phyloP scores from a whole-genome alignment of 2,329 filamentous ascomycete species.

The Aureobasidium sp. region DNA sequence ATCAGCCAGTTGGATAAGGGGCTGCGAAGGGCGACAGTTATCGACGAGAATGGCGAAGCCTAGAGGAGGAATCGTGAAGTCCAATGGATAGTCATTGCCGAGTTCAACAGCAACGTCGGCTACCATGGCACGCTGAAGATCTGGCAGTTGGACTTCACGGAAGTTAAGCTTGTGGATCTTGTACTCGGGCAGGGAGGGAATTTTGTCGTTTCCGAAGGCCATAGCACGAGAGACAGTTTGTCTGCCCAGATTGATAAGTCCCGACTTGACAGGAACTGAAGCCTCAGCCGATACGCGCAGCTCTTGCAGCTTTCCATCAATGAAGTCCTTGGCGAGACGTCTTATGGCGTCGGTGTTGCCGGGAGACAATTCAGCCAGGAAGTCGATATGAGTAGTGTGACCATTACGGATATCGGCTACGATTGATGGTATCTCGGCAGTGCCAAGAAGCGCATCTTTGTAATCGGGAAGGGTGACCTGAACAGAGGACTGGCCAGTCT shows the following conservation, averaged over 20 bases:
- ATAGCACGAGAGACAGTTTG: slow-evolving; percentile 68
- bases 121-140: slow-evolving; percentile 57
- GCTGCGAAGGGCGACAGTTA: slow-evolving; percentile 64
- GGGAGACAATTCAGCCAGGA: slow-evolving; percentile 66
- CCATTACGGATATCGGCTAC: slow-evolving; percentile 70
- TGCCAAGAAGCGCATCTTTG: slow-evolving; percentile 66
- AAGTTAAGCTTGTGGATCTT: slow-evolving; percentile 75
- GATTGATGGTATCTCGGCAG: slow-evolving; percentile 65
- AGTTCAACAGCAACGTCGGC: slow-evolving; percentile 69
- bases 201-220: slow-evolving; percentile 61
- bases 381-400: slow-evolving; percentile 66
- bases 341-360: slow-evolving; percentile 71
- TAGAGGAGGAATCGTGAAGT: slow-evolving; percentile 67
- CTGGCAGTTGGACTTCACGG: slow-evolving; percentile 55
- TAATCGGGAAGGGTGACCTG: slow-evolving; percentile 78
- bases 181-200: slow-evolving; percentile 72
- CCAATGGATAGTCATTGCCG: slow-evolving; percentile 69
- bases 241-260: slow-evolving; percentile 68
- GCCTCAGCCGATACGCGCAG: slow-evolving; percentile 68
- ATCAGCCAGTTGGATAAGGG: slow-evolving; percentile 69
- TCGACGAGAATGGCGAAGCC: slow-evolving; percentile 79
- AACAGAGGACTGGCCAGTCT: slow-evolving; percentile 64
- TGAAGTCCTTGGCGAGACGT: slow-evolving; percentile 76
- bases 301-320: slow-evolving; percentile 65
- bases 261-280: slow-evolving; percentile 65